A percentile compares a stretch with the other conserved stretches of the same genome.
phyloP scores from a whole-genome alignment of 148 eudicot species.

The Diospyros kaki region DNA sequence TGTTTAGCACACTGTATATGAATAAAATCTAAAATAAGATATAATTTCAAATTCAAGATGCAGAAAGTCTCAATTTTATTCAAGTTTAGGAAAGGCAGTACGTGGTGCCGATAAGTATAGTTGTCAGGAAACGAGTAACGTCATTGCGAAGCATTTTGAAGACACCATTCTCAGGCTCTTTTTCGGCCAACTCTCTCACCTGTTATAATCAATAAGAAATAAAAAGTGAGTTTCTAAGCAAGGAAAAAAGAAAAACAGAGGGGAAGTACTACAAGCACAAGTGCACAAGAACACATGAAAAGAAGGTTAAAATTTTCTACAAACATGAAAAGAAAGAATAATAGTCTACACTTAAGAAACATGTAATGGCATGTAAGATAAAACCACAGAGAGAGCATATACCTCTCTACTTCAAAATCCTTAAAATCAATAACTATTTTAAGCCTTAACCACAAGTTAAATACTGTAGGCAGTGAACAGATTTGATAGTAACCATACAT shows the following conservation, averaged over 20 bases:
- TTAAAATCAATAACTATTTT: background rate
- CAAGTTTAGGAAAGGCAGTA: constrained; percentile 28
- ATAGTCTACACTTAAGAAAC: too few species aligned
- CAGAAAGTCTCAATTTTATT: background rate
- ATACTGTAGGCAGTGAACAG: background rate
- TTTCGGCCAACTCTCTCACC: constrained; percentile 97
- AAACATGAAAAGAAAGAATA: background rate
- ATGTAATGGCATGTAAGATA: too few species aligned
- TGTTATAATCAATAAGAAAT: constrained; percentile 16
- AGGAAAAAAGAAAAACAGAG: too few species aligned
- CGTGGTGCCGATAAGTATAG: constrained; percentile 98
- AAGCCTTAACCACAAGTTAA: background rate
- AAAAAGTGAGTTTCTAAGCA: background rate
- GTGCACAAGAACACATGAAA: background rate
- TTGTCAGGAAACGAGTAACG: constrained; percentile 90
- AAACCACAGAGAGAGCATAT: background rate
- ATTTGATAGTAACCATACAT: background rate
- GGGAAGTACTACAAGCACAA: background rate
- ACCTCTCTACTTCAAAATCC: background rate
- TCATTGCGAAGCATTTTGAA: constrained; percentile 91
- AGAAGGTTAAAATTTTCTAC: background rate
- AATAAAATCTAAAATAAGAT: constrained; percentile 27
- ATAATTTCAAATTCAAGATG: constrained; percentile 17
- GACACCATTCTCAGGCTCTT: constrained; percentile 85
- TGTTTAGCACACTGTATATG: constrained; percentile 81